Evolutionary conservation across 257 asterid species (phyloP), one percentile per base, ranked within the genome.

Genomic region (Gentiana dahurica): DNA sequence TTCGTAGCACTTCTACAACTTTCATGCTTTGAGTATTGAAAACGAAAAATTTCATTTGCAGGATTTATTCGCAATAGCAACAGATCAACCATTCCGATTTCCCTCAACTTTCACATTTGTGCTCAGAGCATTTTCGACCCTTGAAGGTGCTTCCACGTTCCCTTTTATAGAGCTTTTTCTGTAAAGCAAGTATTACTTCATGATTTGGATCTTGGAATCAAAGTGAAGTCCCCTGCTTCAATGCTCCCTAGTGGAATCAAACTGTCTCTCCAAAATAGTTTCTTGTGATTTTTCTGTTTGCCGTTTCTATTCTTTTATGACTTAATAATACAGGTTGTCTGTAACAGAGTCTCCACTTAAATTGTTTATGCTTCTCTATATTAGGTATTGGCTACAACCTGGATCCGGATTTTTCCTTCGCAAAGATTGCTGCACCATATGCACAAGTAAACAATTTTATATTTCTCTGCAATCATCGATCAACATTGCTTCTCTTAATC

Each of bases 51-150:
- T 39, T 39, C 12, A 36, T 56, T 58, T 75, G 82, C 94, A 91
- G 98, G 98, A 91, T 77, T 83, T 91, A 70, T 91, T 91, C 77
- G 95, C 98, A 60, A 91, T 91, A 68, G 98, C 98, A 53, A 77
- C 91, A 4, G 98, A 91, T 77, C 98, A 91, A 73, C 96, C 98
- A 36, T 91, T 91, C 76, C 84, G 98, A 4, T 87, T 91, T 48
- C 96, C 98, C 61, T 72, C 98, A 57, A 87, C 94, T 59, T 91
- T 91, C 72, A 85, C 96, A 3, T 91, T 91, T 67, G 95, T 91
- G 73, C 66, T 91, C 63, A 75, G 95, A 64, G 98, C 98, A 62
- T 91, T 91, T 74, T 87, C 96, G 24, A 91, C 96, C 12, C 98
- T 91, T 44, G 98, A 91, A 87, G 98, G 98, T 85, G 46, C 68